phyloP scores from a whole-genome alignment of 495 filamentous ascomycete species.

The Sordaria brevicollis region DNA sequence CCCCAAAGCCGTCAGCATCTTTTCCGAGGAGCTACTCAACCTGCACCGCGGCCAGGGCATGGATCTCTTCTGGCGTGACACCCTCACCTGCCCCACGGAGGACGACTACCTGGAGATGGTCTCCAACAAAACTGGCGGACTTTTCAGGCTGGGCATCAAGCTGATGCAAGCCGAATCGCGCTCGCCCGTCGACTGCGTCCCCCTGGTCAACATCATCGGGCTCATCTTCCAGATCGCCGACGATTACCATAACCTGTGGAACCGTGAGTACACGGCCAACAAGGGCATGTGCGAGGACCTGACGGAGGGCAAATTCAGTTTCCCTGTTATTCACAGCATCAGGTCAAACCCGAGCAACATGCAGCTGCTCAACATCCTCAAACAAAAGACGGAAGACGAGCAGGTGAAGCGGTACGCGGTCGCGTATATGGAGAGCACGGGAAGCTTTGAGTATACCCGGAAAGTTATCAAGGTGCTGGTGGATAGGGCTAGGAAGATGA shows the following conservation, averaged over 20 bases:
- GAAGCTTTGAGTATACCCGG: constrained; percentile 78
- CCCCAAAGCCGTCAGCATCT: constrained; percentile 61
- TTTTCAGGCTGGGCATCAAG: constrained; percentile 89
- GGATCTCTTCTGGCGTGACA: constrained; percentile 96
- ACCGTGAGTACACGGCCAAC: constrained; percentile 63
- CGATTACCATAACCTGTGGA: constrained; percentile 85
- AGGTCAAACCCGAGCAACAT: constrained; percentile 68
- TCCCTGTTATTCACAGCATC: constrained; percentile 93
- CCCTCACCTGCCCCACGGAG: constrained; percentile 83
- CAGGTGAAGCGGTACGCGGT: constrained; percentile 89
- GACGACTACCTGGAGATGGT: constrained; percentile 99
- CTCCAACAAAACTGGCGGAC: constrained; percentile 90
- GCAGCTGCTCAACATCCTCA: constrained; percentile 82
- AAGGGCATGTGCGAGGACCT: constrained; percentile 96
- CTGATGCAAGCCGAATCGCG: constrained; percentile 88
- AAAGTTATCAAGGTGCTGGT: constrained; percentile 58
- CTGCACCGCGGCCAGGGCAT: constrained; percentile 94
- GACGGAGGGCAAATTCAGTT: constrained; percentile 97
- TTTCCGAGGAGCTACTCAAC: constrained; percentile 82
- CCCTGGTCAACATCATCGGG: constrained; percentile 81
- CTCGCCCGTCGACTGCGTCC: constrained; percentile 59
- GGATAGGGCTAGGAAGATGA: constrained; percentile 52
- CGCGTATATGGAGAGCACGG: constrained; percentile 80
- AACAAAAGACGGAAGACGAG: constrained; percentile 75
- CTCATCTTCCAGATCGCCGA: constrained; percentile 95